Conservation (phyloP, 768 basidiomycete species). For the Cyathus striatus region DNA sequence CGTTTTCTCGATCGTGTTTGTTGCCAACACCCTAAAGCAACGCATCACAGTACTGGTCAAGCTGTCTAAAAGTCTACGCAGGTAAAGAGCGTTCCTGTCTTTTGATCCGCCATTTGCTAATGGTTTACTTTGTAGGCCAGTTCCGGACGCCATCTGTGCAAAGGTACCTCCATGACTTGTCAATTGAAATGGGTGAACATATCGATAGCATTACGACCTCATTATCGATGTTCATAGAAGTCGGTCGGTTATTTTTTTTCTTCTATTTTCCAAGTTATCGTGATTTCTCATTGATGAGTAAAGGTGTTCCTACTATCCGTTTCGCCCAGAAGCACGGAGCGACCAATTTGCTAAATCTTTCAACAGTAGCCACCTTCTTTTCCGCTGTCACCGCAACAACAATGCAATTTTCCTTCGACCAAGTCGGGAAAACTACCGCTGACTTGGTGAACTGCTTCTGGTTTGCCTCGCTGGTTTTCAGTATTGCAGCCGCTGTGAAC, state of each 20-base stretch:
- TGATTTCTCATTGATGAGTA: neutral
- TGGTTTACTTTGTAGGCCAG: constrained; percentile 40
- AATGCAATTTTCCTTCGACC: constrained; percentile 59
- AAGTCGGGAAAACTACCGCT: constrained; percentile 25
- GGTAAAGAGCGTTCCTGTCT: constrained; percentile 26
- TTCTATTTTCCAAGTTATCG: neutral
- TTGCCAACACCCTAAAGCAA: neutral
- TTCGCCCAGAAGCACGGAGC: constrained; percentile 73
- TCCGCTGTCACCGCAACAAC: constrained; percentile 72
- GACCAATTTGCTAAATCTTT: constrained; percentile 64
- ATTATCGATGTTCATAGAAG: constrained; percentile 71
- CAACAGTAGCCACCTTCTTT: constrained; percentile 76
- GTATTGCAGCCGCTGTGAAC: constrained; percentile 73
- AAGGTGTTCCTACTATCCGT: constrained; percentile 72
- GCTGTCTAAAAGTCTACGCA: constrained; percentile 60
- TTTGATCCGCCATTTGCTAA: neutral
- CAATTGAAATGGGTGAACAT: constrained; percentile 73
- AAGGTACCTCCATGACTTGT: constrained; percentile 68
- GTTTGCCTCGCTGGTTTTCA: constrained; percentile 74
- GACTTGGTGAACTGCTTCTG: constrained; percentile 67
- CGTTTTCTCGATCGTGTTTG: constrained; percentile 4
- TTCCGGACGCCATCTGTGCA: constrained; percentile 70
- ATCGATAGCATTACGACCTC: constrained; percentile 63
- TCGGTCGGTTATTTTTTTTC: constrained; percentile 38
- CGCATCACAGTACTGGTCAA: constrained; percentile 65